These are phyloP conservation scores for Coniochaeta sp. DNA, from an alignment of 2,329 filamentous ascomycete genomes.

Conservation along the genomic window DNA sequence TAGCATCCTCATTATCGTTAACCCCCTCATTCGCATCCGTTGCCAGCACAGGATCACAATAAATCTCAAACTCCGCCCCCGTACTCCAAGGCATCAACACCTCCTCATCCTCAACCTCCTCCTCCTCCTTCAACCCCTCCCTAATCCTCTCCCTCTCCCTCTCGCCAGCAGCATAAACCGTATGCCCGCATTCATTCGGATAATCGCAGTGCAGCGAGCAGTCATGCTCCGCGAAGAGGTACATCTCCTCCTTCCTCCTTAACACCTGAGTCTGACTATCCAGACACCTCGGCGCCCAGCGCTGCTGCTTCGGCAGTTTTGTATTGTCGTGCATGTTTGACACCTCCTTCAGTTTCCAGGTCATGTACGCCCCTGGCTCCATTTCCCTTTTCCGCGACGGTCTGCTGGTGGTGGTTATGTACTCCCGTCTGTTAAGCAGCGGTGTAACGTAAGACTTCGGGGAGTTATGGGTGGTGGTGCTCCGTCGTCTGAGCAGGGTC, in stretches of 20 bases:
- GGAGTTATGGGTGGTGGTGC: background rate
- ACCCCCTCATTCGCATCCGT: background rate
- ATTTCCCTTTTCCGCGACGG: background rate
- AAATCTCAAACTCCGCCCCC: background rate
- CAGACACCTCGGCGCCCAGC: background rate
- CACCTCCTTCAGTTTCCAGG: background rate
- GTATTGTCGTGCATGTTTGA: no score
- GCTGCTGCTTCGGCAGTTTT: background rate
- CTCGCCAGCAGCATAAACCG: slow-evolving; percentile 8
- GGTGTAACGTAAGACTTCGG: no score
- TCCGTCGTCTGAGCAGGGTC: background rate
- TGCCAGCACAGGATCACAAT: background rate
- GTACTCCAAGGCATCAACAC: slow-evolving; percentile 1
- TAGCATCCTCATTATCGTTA: background rate
- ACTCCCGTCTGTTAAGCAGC: no score
- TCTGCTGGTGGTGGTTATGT: background rate
- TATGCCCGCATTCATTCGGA: slow-evolving; percentile 18
- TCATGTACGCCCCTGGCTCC: slow-evolving; percentile 4
- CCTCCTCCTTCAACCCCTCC: background rate
- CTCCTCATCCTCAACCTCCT: background rate
- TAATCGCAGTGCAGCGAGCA: slow-evolving; percentile 21
- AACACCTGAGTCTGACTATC: background rate
- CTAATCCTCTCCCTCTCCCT: slow-evolving; percentile 6
- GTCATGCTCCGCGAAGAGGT: slow-evolving; percentile 11
- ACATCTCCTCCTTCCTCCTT: slow-evolving; percentile 9